Evolutionary conservation across 768 basidiomycete genomes (phyloP), one percentile per base, ranked within the genome.

Genomic region (Rhizopogon rudus): DNA sequence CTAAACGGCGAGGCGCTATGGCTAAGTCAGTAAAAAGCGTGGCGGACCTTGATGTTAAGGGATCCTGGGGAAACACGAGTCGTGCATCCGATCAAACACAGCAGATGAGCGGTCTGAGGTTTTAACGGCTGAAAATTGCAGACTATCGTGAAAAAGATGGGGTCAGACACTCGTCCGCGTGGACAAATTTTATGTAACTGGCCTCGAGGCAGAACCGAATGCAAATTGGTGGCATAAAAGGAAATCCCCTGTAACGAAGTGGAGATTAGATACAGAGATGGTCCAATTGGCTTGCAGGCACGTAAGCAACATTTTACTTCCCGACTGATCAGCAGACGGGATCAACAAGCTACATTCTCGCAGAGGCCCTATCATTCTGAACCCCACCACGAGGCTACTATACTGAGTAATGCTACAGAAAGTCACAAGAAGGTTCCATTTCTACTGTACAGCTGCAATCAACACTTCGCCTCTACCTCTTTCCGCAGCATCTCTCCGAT

Each of bases 401-500:
- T 14, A 44, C 25, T 5, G 3, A 44, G 44, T 28, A 9, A 25
- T 8, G 14, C 37, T 44, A 35, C 25, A 33, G 10, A 48, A 20
- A 22, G 52, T 45, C 44, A 17, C 33, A 12, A 35, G n/a, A 39
- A 41, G 16, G 41, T 57, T 40, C 43, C 28, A 17, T 25, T 31
- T 49, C 46, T 37, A 17, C 37, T 17, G 16, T 54, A 57, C 28
- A 40, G 12, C 29, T 22, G 53, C n/a, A 0, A 20, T 56, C 43
- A 57, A 29, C 37, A 14, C 48, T 46, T 44, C 54, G 17, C 63
- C 43, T 58, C 67, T 31, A 75, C 73, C 63, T 84, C 82, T 54
- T 58, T 67, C 49, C 83, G 72, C 66, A 88, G 66, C 50, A 45
- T 55, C 49, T 73, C 64, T 40, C 87, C 85, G 49, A 83, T 67